Percentiles rank a stretch among this genome's conserved stretches.
Evolutionary conservation across 306 rosid genomes (phyloP).

Genomic region (Luffa aegyptiaca): DNA sequence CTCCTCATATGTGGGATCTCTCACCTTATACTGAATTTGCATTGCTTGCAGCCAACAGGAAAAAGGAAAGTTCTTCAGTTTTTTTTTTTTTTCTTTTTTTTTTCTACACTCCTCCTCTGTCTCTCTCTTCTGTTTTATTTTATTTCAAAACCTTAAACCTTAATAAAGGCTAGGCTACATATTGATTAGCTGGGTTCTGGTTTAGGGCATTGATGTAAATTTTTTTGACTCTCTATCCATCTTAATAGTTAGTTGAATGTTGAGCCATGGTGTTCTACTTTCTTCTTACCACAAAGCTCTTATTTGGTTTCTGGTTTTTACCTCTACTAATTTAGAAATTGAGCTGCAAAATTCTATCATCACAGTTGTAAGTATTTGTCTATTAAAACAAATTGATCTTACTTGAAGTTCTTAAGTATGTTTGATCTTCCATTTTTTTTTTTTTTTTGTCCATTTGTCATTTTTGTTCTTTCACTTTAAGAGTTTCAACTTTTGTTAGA

Average conservation of each 20-base stretch:
- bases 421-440: no score
- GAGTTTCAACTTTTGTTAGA: not conserved
- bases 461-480: not conserved
- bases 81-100: slow-evolving; percentile 11
- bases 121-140: not conserved
- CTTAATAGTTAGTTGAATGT: not conserved
- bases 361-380: not conserved
- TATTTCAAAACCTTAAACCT: slow-evolving; percentile 13
- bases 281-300: not conserved
- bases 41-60: slow-evolving; percentile 24
- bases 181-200: slow-evolving; percentile 29
- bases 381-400: not conserved
- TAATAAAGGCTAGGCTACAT: slow-evolving; percentile 32
- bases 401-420: not conserved
- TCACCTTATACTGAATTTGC: slow-evolving; percentile 46
- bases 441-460: not conserved
- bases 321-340: not conserved
- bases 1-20: slow-evolving; percentile 37
- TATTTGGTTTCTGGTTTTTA: not conserved
- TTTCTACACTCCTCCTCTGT: no score
- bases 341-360: not conserved
- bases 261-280: not conserved
- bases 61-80: slow-evolving; percentile 9
- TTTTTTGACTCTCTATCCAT: not conserved
- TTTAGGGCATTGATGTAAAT: slow-evolving; percentile 21